Evolutionary conservation across 106 monocot genomes (phyloP).

Genomic region (Allium sativum): DNA sequence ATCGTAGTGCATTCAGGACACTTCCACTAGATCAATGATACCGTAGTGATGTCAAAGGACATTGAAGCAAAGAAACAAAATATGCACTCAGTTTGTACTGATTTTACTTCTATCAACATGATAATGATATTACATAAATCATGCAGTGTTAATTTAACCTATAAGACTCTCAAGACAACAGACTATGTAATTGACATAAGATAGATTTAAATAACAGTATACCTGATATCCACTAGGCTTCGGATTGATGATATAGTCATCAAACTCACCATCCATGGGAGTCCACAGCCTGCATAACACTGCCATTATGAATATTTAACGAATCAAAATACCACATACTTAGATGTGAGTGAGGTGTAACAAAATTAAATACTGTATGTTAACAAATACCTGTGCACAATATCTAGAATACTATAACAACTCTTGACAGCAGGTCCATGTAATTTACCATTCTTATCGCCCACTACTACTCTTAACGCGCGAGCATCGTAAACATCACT

Average conservation of each 20-base stretch:
- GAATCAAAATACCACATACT: no score
- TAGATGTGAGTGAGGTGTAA: no score
- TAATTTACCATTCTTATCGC: conserved; percentile 75
- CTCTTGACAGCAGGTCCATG: conserved; percentile 86
- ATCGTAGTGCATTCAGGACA: no score
- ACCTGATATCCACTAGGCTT: conserved; percentile 98
- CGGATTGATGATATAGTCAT: conserved; percentile 96
- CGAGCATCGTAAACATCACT: conserved; percentile 87
- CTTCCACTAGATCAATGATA: no score
- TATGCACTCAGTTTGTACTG: no score
- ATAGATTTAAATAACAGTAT: conserved; percentile 6
- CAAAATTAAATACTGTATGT: no score
- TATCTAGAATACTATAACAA: conserved; percentile 82
- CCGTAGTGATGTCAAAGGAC: no score
- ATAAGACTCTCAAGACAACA: neutral
- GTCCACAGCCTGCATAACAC: conserved; percentile 65
- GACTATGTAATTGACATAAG: neutral
- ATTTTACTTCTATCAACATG: no score
- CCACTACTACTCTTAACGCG: conserved; percentile 83
- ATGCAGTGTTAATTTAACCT: no score
- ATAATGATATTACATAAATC: no score
- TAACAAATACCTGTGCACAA: conserved; percentile 56
- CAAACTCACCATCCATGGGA: conserved; percentile 94
- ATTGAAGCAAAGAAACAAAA: no score
- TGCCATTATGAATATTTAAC: no score